Evolutionary conservation across 495 filamentous ascomycete species (phyloP).

Genomic region (Penicillium angulare): DNA sequence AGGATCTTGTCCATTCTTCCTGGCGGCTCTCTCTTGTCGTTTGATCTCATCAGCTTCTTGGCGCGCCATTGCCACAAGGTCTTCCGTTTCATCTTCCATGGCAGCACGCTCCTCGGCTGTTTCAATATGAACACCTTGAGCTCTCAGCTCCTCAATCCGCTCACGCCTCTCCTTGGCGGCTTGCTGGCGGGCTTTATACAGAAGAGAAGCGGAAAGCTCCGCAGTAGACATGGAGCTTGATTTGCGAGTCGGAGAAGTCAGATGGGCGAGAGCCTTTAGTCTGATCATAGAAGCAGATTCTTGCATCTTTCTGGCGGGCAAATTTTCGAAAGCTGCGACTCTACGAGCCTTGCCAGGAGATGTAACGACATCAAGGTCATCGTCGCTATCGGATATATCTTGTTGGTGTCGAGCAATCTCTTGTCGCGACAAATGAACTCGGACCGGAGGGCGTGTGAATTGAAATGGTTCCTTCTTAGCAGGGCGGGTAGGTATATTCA

Average conservation of each 20-base stretch:
- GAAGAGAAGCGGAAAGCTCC: constrained; percentile 66
- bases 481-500: neutral
- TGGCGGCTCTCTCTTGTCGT: constrained; percentile 69
- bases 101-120: constrained; percentile 82
- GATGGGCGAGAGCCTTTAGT: constrained; percentile 70
- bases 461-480: constrained; percentile 12
- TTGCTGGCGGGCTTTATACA: constrained; percentile 72
- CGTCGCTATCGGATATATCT: constrained; percentile 66
- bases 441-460: constrained; percentile 30
- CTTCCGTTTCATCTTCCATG: constrained; percentile 78
- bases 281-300: constrained; percentile 65
- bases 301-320: constrained; percentile 55
- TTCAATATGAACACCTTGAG: constrained; percentile 78
- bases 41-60: constrained; percentile 77
- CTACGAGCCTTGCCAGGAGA: constrained; percentile 41
- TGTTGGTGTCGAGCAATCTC: constrained; percentile 38
- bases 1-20: constrained; percentile 47
- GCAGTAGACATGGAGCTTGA: constrained; percentile 59
- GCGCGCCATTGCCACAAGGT: constrained; percentile 80
- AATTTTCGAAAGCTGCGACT: constrained; percentile 64
- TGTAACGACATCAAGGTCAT: constrained; percentile 62
- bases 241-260: constrained; percentile 61
- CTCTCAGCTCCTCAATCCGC: constrained; percentile 70
- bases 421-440: constrained; percentile 39
- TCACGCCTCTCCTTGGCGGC: constrained; percentile 75